Conservation (phyloP, 495 filamentous ascomycete genomes). For the Pyrenopolyporus hunteri region DNA sequence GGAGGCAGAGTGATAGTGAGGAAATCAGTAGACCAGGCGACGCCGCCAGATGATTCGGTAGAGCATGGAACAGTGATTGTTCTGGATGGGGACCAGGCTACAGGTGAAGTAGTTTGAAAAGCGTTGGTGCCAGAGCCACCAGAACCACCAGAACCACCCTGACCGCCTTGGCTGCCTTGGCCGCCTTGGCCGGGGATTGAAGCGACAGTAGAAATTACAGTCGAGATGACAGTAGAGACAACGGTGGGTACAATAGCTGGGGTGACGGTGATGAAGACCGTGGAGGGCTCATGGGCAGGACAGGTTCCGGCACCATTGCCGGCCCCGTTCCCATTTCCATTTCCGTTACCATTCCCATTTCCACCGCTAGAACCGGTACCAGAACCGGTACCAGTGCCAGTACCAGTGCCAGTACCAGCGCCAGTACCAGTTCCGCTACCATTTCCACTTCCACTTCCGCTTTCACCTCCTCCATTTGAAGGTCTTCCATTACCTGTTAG, state of each 20-base stretch:
- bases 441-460: not conserved
- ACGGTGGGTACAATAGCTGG: constrained; percentile 33
- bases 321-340: constrained; percentile 5
- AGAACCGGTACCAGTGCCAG: too few species aligned
- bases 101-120: constrained; percentile 21
- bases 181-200: constrained; percentile 13
- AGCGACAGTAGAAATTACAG: constrained; percentile 35
- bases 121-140: constrained; percentile 28
- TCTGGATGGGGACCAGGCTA: constrained; percentile 34
- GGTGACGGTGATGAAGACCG: constrained; percentile 47
- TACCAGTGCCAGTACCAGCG: constrained; percentile 34
- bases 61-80: constrained; percentile 32
- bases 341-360: constrained; percentile 4
- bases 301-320: constrained; percentile 33
- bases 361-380: constrained; percentile 22
- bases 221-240: constrained; percentile 40
- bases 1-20: constrained; percentile 40
- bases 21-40: constrained; percentile 38
- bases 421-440: constrained; percentile 20
- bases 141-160: constrained; percentile 28
- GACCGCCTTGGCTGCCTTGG: too few species aligned
- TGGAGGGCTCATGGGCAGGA: constrained; percentile 37
- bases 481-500: constrained; percentile 17
- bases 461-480: constrained; percentile 9
- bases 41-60: constrained; percentile 20